A percentile compares a stretch with the other conserved stretches of the same genome.
Evolutionary conservation across 148 eudicot genomes (phyloP).

Genomic region (Chenopodium quinoa): DNA sequence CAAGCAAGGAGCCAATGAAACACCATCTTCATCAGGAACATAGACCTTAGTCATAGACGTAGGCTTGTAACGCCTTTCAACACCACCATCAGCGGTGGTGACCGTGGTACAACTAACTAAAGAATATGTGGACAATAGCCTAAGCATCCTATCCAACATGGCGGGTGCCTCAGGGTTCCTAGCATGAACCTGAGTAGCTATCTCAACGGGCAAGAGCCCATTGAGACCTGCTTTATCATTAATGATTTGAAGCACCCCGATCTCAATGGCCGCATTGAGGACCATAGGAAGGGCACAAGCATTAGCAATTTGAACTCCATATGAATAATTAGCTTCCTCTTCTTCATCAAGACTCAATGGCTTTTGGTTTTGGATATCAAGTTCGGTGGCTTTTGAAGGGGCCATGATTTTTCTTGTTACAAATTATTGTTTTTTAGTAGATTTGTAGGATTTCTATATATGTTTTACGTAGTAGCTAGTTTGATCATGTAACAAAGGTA

Average conservation of each 20-base stretch:
- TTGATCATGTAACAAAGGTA: neutral
- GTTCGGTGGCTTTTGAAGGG: neutral
- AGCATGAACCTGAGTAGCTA: constrained; percentile 41
- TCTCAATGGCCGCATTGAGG: constrained; percentile 13
- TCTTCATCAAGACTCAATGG: neutral
- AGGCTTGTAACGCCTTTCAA: constrained; percentile 51
- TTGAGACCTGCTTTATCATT: constrained; percentile 32
- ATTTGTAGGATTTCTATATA: neutral
- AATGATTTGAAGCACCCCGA: constrained; percentile 8
- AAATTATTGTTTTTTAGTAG: neutral
- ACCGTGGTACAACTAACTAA: constrained; percentile 41
- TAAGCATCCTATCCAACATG: constrained; percentile 59
- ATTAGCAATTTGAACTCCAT: constrained; percentile 13
- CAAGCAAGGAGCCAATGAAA: constrained; percentile 13
- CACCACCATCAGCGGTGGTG: constrained; percentile 28
- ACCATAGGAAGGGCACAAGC: constrained; percentile 20
- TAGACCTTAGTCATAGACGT: constrained; percentile 37
- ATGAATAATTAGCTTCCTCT: constrained; percentile 14
- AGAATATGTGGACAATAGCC: constrained; percentile 45
- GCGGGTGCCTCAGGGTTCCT: constrained; percentile 3
- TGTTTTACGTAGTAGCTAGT: neutral
- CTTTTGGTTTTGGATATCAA: neutral
- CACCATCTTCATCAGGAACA: constrained; percentile 15
- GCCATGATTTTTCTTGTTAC: neutral
- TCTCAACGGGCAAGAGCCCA: constrained; percentile 41